Evolutionary conservation across 2,329 filamentous ascomycete species (phyloP).

Genomic region (Stagonosporopsis rhizophila): DNA sequence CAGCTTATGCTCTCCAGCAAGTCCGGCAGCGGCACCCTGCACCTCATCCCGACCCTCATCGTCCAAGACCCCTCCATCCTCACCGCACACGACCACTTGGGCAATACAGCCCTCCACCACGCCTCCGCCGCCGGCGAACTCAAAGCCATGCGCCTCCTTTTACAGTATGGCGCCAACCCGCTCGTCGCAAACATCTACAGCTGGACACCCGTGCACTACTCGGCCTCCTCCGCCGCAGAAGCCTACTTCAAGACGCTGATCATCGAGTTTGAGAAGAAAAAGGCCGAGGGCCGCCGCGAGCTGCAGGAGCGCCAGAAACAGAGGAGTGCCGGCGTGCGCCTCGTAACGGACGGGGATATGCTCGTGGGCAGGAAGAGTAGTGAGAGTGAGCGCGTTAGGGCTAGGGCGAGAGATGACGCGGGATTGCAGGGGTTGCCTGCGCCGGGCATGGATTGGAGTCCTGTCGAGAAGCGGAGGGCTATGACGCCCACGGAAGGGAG

Average conservation of each 20-base stretch:
- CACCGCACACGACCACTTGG: slow-evolving; percentile 65
- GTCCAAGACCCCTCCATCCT: slow-evolving; percentile 40
- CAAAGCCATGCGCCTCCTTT: slow-evolving; percentile 75
- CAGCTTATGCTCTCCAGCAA: slow-evolving; percentile 51
- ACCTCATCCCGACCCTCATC: slow-evolving; percentile 52
- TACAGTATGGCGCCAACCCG: slow-evolving; percentile 79
- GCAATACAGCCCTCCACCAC: slow-evolving; percentile 89
- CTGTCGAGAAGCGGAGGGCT: slow-evolving; percentile 46
- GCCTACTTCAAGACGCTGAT: slow-evolving; percentile 83
- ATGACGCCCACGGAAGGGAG: slow-evolving; percentile 50
- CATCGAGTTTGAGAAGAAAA: slow-evolving; percentile 71
- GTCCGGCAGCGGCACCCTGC: slow-evolving; percentile 51
- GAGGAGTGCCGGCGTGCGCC: slow-evolving; percentile 43
- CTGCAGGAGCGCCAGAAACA: slow-evolving; percentile 41
- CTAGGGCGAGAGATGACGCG: slow-evolving; percentile 45
- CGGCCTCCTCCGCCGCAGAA: slow-evolving; percentile 80
- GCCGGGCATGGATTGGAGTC: slow-evolving; percentile 49
- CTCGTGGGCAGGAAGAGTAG: slow-evolving; percentile 8
- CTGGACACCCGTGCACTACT: slow-evolving; percentile 86
- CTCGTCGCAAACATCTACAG: slow-evolving; percentile 75
- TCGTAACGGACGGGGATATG: slow-evolving; percentile 44
- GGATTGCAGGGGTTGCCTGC: slow-evolving; percentile 39
- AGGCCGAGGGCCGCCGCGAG: slow-evolving; percentile 52
- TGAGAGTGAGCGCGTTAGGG: slow-evolving; percentile 18
- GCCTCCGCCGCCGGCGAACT: slow-evolving; percentile 83